Evolutionary conservation across 306 rosid genomes (phyloP).

Genomic region (Medicago truncatula): DNA sequence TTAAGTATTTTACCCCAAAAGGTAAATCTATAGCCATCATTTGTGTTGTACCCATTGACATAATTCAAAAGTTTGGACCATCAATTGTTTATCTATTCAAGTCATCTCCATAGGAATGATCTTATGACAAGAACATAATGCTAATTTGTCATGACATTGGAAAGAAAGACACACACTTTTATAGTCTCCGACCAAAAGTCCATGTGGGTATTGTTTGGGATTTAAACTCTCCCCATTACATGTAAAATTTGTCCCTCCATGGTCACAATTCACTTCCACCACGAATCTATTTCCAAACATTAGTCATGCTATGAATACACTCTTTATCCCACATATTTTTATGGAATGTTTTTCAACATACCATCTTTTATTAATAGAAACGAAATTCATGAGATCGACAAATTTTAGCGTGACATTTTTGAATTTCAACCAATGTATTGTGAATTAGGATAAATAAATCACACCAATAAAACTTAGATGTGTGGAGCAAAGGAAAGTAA

Average conservation of each 20-base stretch:
- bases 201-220: background rate
- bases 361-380: too few species aligned
- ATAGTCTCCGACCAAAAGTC: background rate
- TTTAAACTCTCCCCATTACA: background rate
- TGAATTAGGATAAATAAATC: too few species aligned
- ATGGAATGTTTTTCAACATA: too few species aligned
- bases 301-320: background rate
- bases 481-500: too few species aligned
- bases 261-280: background rate
- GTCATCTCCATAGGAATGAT: background rate
- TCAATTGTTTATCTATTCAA: background rate
- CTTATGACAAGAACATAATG: conserved; percentile 5
- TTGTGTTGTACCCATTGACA: conserved; percentile 6
- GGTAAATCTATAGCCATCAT: conserved; percentile 15
- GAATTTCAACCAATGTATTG: too few species aligned
- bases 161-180: background rate
- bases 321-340: too few species aligned
- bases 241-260: background rate
- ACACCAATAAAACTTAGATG: too few species aligned
- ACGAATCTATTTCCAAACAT: background rate
- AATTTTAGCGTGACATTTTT: too few species aligned
- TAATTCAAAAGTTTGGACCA: conserved; percentile 11
- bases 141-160: background rate
- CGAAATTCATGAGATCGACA: too few species aligned
- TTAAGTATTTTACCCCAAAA: background rate